A percentile compares a stretch with the other conserved stretches of the same genome.
These are phyloP conservation scores for Aureobasidium sp. DNA, from an alignment of 2,329 filamentous ascomycete species.

Conservation along the genomic window DNA sequence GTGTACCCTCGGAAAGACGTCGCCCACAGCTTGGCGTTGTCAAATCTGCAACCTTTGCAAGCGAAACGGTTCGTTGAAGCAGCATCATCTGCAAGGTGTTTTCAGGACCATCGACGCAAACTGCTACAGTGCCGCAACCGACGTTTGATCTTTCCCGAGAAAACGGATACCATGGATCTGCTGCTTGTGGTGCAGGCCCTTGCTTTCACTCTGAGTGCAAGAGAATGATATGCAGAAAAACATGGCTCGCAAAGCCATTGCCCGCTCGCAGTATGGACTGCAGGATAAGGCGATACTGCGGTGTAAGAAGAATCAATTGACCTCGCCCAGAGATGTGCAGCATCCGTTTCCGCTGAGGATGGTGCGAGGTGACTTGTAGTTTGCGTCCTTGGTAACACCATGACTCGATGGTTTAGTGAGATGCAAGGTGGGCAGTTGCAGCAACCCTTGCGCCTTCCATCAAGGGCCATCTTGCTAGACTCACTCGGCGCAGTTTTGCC, in stretches of 20 bases:
- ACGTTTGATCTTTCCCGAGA: not conserved
- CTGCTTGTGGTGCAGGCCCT: not conserved
- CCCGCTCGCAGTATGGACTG: not conserved
- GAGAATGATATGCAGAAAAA: not conserved
- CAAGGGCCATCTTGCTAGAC: not conserved
- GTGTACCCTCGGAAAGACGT: slow-evolving; percentile 5
- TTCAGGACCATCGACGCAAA: not conserved
- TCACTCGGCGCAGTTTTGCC: slow-evolving; percentile 6
- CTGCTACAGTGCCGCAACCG: not conserved
- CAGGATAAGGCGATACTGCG: not conserved
- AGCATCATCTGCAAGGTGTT: slow-evolving; percentile 8
- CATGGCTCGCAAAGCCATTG: not conserved
- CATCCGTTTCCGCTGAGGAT: not conserved
- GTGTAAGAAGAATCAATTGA: not conserved
- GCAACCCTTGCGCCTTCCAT: slow-evolving; percentile 6
- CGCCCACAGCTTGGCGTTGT: not conserved
- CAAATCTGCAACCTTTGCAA: slow-evolving; percentile 2
- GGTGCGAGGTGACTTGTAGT: slow-evolving; percentile 1
- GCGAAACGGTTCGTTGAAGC: not conserved
- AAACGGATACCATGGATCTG: not conserved
- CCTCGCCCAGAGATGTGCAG: not conserved
- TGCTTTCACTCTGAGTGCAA: not conserved
- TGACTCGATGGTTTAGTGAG: slow-evolving; percentile 3
- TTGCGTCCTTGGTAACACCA: not conserved
- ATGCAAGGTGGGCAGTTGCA: slow-evolving; percentile 10